phyloP scores from a whole-genome alignment of 306 rosid genomes.

The Lathyrus tuberosus region DNA sequence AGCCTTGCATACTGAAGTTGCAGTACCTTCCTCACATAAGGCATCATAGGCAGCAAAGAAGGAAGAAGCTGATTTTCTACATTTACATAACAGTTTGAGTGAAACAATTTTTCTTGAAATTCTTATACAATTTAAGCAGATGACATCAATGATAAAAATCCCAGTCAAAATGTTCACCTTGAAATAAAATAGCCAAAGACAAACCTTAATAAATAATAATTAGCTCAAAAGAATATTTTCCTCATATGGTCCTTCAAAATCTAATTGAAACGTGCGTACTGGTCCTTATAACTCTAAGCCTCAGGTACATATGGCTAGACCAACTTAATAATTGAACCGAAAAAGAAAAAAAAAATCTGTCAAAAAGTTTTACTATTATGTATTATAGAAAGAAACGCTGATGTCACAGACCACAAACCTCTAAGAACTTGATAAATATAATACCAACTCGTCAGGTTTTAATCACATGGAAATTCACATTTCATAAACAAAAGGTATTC shows the following conservation, averaged over 20 bases:
- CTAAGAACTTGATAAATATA: conserved; percentile 19
- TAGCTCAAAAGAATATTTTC: conserved; percentile 25
- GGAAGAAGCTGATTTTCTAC: conserved; percentile 85
- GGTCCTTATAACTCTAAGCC: conserved; percentile 13
- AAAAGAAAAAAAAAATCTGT: conserved; percentile 3
- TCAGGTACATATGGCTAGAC: conserved; percentile 25
- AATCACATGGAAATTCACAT: conserved; percentile 16
- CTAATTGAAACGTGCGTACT: conserved; percentile 20
- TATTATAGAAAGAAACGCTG: not conserved
- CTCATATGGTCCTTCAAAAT: conserved; percentile 9
- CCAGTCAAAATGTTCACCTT: conserved; percentile 17
- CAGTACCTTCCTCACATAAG: conserved; percentile 95
- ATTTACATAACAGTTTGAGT: conserved; percentile 35
- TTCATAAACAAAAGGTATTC: conserved; percentile 18
- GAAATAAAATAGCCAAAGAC: conserved; percentile 32
- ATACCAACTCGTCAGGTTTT: conserved; percentile 20
- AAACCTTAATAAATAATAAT: conserved; percentile 24
- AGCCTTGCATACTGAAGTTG: conserved; percentile 81
- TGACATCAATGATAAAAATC: conserved; percentile 31
- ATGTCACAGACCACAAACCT: conserved; percentile 15
- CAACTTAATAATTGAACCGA: not conserved
- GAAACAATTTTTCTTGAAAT: conserved; percentile 11
- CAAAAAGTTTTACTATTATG: conserved; percentile 9
- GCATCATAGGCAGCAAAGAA: conserved; percentile 96
- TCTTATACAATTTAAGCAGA: conserved; percentile 11